Percentiles rank a stretch among this genome's conserved stretches.
Evolutionary conservation across 225 moss, liverwort and hornwort species (phyloP).

Genomic region (Sphagnum contortum): DNA sequence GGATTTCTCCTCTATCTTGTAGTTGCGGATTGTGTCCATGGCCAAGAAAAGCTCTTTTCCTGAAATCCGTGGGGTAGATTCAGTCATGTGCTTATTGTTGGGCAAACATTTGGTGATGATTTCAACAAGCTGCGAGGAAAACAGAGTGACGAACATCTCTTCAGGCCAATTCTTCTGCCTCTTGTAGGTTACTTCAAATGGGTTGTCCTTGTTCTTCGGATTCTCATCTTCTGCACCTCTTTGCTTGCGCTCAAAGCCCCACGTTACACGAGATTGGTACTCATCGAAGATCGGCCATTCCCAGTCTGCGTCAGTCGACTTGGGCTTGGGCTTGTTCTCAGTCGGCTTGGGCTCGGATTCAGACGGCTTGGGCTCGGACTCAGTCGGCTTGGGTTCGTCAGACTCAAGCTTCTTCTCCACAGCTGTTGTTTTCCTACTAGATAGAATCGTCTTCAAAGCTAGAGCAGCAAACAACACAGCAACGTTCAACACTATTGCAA

Average conservation of each 20-base stretch:
- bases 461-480: too few relatives aligned
- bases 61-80: conserved; percentile 5
- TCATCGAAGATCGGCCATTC: conserved; percentile 37
- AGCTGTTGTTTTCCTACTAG: too few relatives aligned
- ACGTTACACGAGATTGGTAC: conserved; percentile 5
- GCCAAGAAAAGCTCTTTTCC: conserved; percentile 21
- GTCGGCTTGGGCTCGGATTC: too few relatives aligned
- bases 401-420: too few relatives aligned
- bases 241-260: conserved; percentile 16
- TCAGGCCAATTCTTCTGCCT: conserved; percentile 23
- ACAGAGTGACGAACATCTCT: conserved; percentile 10
- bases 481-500: too few relatives aligned
- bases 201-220: conserved; percentile 8
- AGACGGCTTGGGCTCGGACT: too few relatives aligned
- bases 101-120: conserved; percentile 17
- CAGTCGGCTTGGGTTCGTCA: too few relatives aligned
- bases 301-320: conserved; percentile 24
- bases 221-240: conserved; percentile 8
- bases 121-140: conserved; percentile 15
- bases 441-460: too few relatives aligned
- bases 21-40: conserved; percentile 6
- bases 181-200: conserved; percentile 18
- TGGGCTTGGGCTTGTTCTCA: too few relatives aligned
- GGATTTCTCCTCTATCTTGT: too few relatives aligned
- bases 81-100: conserved; percentile 13